A percentile compares a stretch with the other conserved stretches of the same genome.
These are phyloP conservation scores for Penicillium cosmopolitanum DNA, from an alignment of 495 filamentous ascomycete species.

Conservation along the genomic window DNA sequence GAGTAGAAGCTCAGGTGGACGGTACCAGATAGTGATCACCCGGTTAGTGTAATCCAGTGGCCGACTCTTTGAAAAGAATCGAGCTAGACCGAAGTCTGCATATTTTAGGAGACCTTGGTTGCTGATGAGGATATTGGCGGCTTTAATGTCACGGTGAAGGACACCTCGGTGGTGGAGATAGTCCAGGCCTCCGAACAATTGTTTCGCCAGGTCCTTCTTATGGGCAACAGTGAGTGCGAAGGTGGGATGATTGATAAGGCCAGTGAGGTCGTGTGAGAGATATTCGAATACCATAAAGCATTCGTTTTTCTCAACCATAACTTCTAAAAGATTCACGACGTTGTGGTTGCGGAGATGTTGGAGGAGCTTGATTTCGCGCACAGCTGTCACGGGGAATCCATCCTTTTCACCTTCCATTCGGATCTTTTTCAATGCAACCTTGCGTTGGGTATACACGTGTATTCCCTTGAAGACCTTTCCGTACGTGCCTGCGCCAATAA, in stretches of 20 bases:
- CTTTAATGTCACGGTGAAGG: slow-evolving; percentile 93
- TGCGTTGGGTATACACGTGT: slow-evolving; percentile 88
- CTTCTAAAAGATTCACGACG: slow-evolving; percentile 79
- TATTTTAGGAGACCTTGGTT: slow-evolving; percentile 86
- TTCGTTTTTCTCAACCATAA: slow-evolving; percentile 98
- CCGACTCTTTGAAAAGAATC: slow-evolving; percentile 91
- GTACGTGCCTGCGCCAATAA: slow-evolving; percentile 91
- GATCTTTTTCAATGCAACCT: slow-evolving; percentile 93
- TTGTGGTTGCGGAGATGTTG: slow-evolving; percentile 92
- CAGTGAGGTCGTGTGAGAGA: slow-evolving; percentile 89
- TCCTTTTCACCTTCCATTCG: slow-evolving; percentile 96
- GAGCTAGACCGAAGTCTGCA: slow-evolving; percentile 96
- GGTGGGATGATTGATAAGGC: slow-evolving; percentile 88
- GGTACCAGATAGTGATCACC: slow-evolving; percentile 96
- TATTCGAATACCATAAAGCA: slow-evolving; percentile 99
- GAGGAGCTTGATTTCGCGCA: slow-evolving; percentile 94
- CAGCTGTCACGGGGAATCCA: slow-evolving; percentile 95
- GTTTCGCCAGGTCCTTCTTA: slow-evolving; percentile 91
- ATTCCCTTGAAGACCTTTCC: slow-evolving; percentile 99
- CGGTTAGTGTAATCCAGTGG: slow-evolving; percentile 98
- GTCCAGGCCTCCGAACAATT: slow-evolving; percentile 91
- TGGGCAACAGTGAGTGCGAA: slow-evolving; percentile 84
- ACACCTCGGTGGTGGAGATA: slow-evolving; percentile 95
- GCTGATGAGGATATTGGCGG: slow-evolving; percentile 92
- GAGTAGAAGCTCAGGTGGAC: slow-evolving; percentile 87